A percentile compares a stretch with the other conserved stretches of the same genome.
These are phyloP conservation scores for Sphagnum magellanicum DNA, from an alignment of 228 moss, liverwort and hornwort genomes.

Conservation along the genomic window DNA sequence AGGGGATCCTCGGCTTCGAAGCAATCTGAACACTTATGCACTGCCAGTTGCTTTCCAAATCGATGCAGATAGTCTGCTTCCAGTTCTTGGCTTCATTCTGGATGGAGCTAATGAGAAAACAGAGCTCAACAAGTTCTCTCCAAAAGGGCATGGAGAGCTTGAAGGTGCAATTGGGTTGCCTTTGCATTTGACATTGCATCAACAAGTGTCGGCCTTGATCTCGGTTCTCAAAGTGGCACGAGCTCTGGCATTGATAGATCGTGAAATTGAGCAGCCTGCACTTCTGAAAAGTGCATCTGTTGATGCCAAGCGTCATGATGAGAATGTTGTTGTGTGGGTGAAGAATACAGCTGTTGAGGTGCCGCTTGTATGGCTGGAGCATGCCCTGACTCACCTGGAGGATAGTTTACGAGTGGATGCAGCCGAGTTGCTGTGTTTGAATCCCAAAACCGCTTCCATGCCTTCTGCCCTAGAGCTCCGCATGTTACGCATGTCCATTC, in stretches of 20 bases:
- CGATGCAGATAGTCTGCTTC: conserved; percentile 65
- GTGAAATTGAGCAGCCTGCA: conserved; percentile 47
- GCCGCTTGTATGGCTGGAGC: conserved; percentile 59
- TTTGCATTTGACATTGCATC: conserved; percentile 50
- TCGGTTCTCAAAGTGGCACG: conserved; percentile 94
- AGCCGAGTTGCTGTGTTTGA: conserved; percentile 87
- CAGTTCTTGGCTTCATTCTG: conserved; percentile 69
- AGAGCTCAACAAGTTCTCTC: conserved; percentile 29
- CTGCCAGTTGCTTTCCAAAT: conserved; percentile 84
- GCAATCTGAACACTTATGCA: conserved; percentile 86
- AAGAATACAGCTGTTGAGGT: conserved; percentile 64
- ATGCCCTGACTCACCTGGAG: conserved; percentile 84
- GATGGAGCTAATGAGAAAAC: conserved; percentile 38
- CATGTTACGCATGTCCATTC: conserved; percentile 70
- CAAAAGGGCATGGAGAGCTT: conserved; percentile 29
- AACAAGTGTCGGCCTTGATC: conserved; percentile 72
- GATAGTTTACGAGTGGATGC: conserved; percentile 94
- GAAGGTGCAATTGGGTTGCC: conserved; percentile 61
- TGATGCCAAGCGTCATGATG: background rate
- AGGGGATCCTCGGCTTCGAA: conserved; percentile 68
- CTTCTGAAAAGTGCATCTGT: background rate
- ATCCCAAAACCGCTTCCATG: conserved; percentile 96
- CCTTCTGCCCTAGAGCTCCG: conserved; percentile 78
- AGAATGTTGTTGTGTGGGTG: conserved; percentile 50
- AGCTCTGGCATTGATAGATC: conserved; percentile 74